Conservation (phyloP, 1,284 basidiomycete genomes). For the Sanguinoderma infundibulare region DNA sequence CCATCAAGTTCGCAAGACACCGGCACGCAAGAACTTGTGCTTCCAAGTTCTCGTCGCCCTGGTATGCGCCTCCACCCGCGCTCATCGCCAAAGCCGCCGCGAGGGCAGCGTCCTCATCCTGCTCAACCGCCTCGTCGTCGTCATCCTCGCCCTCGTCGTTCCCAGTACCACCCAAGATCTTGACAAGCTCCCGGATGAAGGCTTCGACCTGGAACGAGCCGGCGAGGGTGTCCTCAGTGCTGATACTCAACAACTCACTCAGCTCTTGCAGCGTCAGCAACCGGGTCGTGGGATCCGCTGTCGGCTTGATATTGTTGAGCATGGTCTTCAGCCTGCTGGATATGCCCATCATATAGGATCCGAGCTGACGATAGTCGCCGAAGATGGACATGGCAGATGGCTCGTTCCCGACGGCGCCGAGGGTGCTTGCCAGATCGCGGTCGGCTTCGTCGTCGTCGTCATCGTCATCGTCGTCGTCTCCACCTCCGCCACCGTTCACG, state of each 20-base stretch:
- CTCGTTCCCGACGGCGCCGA: slow-evolving; percentile 60
- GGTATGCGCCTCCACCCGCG: slow-evolving; percentile 58
- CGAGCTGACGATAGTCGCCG: slow-evolving; percentile 84
- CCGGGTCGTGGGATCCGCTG: slow-evolving; percentile 80
- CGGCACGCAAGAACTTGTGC: slow-evolving; percentile 92
- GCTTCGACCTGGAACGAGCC: slow-evolving; percentile 94
- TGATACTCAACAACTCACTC: slow-evolving; percentile 93
- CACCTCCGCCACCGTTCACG: slow-evolving; percentile 45
- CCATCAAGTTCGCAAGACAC: slow-evolving; percentile 95
- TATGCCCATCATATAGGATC: slow-evolving; percentile 89
- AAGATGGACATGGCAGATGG: slow-evolving; percentile 78
- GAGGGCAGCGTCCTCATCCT: slow-evolving; percentile 84
- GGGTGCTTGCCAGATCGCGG: slow-evolving; percentile 34
- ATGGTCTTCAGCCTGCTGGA: slow-evolving; percentile 89
- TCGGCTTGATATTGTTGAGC: slow-evolving; percentile 86
- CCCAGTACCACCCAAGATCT: slow-evolving; percentile 87
- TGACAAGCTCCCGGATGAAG: slow-evolving; percentile 92
- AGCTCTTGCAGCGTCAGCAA: slow-evolving; percentile 93
- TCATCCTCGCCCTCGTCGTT: slow-evolving; percentile 73
- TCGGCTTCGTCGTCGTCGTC: slow-evolving; percentile 49
- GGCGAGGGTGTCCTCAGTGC: slow-evolving; percentile 95
- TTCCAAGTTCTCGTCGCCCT: slow-evolving; percentile 87
- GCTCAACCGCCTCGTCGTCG: slow-evolving; percentile 59
- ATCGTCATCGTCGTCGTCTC: slow-evolving; percentile 49
- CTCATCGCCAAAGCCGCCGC: slow-evolving; percentile 85